These are phyloP conservation scores for Cyclospora cayetanensis DNA, from an alignment of 169 alveolate genomes.

Conservation along the genomic window DNA sequence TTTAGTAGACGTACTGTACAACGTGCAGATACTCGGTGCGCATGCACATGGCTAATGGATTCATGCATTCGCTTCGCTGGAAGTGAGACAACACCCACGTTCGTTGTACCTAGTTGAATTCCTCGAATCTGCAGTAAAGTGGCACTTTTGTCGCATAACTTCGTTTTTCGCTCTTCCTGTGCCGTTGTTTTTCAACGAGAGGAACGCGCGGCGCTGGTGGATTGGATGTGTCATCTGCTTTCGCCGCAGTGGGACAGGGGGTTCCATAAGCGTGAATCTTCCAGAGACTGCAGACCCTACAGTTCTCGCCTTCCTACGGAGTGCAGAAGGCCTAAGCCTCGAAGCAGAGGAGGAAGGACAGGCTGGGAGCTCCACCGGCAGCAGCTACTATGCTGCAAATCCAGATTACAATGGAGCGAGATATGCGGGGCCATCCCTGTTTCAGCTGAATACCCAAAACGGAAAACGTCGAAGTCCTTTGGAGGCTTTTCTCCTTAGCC, in stretches of 20 bases:
- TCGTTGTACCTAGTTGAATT: too few species aligned
- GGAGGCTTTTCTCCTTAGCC: background rate
- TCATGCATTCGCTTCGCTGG: too few species aligned
- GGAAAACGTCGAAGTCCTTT: constrained; percentile 1
- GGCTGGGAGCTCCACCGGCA: background rate
- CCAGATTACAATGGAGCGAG: background rate
- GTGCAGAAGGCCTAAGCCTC: background rate
- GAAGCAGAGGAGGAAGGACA: background rate
- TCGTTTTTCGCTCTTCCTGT: background rate
- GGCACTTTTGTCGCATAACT: too few species aligned
- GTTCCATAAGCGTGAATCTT: background rate
- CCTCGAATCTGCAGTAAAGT: too few species aligned
- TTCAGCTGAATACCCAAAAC: background rate
- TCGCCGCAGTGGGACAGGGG: background rate
- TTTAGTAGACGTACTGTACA: too few species aligned
- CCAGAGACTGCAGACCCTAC: background rate
- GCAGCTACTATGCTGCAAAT: background rate
- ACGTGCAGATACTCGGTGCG: too few species aligned
- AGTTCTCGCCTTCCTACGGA: background rate
- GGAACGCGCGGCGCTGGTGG: too few species aligned
- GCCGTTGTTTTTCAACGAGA: too few species aligned
- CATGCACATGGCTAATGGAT: too few species aligned
- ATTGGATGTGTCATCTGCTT: too few species aligned
- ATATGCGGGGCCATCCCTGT: background rate
- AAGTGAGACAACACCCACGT: too few species aligned